Evolutionary conservation across 2,329 filamentous ascomycete species (phyloP).

Genomic region (Monilinia laxa): DNA sequence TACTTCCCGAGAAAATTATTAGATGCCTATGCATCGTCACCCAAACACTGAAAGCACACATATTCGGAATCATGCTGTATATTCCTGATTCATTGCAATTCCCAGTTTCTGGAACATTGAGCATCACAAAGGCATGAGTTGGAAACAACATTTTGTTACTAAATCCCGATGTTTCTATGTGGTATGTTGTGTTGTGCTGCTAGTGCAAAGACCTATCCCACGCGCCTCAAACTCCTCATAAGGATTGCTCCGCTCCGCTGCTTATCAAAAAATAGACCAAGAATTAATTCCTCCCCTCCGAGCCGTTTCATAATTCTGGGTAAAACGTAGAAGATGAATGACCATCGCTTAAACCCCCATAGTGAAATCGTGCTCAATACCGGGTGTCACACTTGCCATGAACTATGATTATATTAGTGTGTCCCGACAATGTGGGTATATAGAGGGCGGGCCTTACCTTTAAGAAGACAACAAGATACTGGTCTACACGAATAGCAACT

Average conservation of each 20-base stretch:
- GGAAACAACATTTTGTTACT: neutral
- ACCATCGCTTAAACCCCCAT: constrained; percentile 72
- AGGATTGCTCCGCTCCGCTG: constrained; percentile 12
- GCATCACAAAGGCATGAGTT: neutral
- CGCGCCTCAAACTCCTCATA: constrained; percentile 6
- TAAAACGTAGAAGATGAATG: neutral
- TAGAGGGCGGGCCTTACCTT: constrained; percentile 54
- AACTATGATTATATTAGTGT: constrained; percentile 53
- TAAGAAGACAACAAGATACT: constrained; percentile 83
- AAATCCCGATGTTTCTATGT: neutral
- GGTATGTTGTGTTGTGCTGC: constrained; percentile 2
- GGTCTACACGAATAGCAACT: constrained; percentile 81
- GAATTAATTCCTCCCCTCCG: neutral
- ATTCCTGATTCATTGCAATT: neutral
- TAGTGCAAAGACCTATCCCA: constrained; percentile 15
- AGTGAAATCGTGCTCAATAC: constrained; percentile 96
- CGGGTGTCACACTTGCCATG: constrained; percentile 87
- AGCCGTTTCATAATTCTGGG: neutral
- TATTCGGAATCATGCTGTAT: neutral
- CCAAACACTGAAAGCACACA: neutral
- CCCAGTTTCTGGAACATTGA: neutral
- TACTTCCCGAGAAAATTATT: neutral
- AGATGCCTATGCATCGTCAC: too few relatives aligned
- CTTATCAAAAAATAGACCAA: constrained; percentile 10
- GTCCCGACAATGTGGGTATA: neutral